Evolutionary conservation across 2,329 filamentous ascomycete species (phyloP).

Genomic region (Fusarium torreyae): DNA sequence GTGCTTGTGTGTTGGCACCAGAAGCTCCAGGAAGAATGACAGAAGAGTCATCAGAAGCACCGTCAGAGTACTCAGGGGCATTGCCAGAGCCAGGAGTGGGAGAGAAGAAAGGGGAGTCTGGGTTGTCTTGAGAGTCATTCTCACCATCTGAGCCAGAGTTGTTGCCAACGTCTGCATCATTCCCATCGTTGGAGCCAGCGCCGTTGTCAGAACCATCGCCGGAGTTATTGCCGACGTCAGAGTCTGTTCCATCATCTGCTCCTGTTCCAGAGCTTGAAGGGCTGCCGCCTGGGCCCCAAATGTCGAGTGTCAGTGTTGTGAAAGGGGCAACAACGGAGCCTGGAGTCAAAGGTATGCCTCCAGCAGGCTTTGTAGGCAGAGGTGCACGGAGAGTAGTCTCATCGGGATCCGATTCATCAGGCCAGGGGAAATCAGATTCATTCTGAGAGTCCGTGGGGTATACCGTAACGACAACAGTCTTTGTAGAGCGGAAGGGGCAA

Average conservation of each 20-base stretch:
- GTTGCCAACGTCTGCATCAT: conserved; percentile 4
- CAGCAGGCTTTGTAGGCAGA: conserved; percentile 50
- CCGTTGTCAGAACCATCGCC: conserved; percentile 8
- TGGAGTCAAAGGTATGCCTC: conserved; percentile 23
- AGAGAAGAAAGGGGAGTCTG: conserved; percentile 20
- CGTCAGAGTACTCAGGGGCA: conserved; percentile 44
- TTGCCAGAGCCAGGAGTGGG: conserved; percentile 36
- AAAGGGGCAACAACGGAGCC: conserved; percentile 49
- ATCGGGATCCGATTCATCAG: conserved; percentile 38
- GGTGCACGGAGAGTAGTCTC: conserved; percentile 45
- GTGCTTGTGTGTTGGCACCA: conserved; percentile 27
- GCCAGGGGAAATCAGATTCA: conserved; percentile 33
- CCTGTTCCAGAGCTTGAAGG: conserved; percentile 22
- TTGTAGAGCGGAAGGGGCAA: conserved; percentile 58
- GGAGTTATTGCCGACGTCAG: conserved; percentile 23
- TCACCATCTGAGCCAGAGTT: conserved; percentile 17
- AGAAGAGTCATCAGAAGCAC: conserved; percentile 39
- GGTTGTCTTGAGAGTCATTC: conserved; percentile 21
- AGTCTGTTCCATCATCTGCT: conserved; percentile 9
- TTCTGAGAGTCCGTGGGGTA: conserved; percentile 53
- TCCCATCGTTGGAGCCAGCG: conserved; percentile 8
- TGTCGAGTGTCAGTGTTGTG: conserved; percentile 56
- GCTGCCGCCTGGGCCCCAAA: conserved; percentile 49
- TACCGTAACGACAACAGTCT: conserved; percentile 66
- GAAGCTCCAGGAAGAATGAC: conserved; percentile 22